A percentile compares a stretch with the other conserved stretches of the same genome.
These are phyloP conservation scores for Tulasnella sp. DNA, from an alignment of 768 basidiomycete species.

Conservation along the genomic window DNA sequence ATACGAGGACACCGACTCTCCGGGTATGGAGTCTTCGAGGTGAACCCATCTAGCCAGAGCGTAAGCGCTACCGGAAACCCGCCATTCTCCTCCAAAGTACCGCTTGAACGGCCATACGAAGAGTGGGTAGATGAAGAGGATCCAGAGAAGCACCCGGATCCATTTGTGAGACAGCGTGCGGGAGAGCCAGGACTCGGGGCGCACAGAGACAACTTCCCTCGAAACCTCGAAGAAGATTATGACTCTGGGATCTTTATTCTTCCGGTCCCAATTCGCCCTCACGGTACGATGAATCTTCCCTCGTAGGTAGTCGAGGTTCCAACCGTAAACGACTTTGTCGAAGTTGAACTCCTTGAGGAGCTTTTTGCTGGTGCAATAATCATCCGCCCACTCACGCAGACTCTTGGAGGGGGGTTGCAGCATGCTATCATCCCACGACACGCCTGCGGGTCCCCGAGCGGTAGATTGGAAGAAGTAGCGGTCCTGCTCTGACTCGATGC, in stretches of 20 bases:
- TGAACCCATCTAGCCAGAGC: slow-evolving; percentile 14
- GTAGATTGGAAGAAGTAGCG: not conserved
- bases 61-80: slow-evolving; percentile 9
- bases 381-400: slow-evolving; percentile 69
- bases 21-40: slow-evolving; percentile 14
- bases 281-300: slow-evolving; percentile 32
- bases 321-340: slow-evolving; percentile 57
- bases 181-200: slow-evolving; percentile 55
- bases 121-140: slow-evolving; percentile 58
- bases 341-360: slow-evolving; percentile 70
- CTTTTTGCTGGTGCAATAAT: slow-evolving; percentile 62
- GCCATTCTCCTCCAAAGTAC: slow-evolving; percentile 68
- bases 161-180: slow-evolving; percentile 58
- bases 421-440: not conserved
- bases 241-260: slow-evolving; percentile 22
- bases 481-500: slow-evolving; percentile 10
- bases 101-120: slow-evolving; percentile 70
- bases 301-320: slow-evolving; percentile 37
- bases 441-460: not conserved
- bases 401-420: slow-evolving; percentile 39
- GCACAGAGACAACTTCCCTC: slow-evolving; percentile 45
- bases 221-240: slow-evolving; percentile 39
- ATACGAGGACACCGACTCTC: slow-evolving; percentile 15
- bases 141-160: slow-evolving; percentile 55
- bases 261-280: slow-evolving; percentile 30